phyloP scores from a whole-genome alignment of 768 basidiomycete species.

The Kwoniella mangroviensis region DNA sequence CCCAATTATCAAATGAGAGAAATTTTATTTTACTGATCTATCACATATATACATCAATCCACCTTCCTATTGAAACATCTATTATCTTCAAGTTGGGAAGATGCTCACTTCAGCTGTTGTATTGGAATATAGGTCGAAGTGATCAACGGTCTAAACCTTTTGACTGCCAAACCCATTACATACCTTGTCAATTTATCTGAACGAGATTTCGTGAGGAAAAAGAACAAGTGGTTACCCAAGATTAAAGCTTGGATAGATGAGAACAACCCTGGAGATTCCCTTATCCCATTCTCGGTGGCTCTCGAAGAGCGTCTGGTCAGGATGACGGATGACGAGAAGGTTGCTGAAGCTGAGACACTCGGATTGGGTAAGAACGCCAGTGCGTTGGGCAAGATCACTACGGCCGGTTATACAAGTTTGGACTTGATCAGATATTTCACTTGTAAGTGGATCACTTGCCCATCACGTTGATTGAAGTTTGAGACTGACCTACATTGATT shows the following conservation, averaged over 20 bases:
- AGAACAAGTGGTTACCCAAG: conserved; percentile 99
- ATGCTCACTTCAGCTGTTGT: conserved; percentile 14
- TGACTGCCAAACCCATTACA: conserved; percentile 95
- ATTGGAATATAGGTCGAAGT: conserved; percentile 48
- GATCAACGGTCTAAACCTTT: conserved; percentile 68
- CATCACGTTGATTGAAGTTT: neutral
- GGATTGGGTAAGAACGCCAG: conserved; percentile 66
- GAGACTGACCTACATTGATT: neutral
- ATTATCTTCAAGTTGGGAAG: neutral
- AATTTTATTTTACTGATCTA: conserved; percentile 54
- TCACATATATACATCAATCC: neutral
- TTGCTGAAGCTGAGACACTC: conserved; percentile 74
- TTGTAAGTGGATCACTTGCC: conserved; percentile 58
- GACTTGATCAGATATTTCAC: conserved; percentile 70
- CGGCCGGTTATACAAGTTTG: conserved; percentile 85
- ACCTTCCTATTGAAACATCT: neutral
- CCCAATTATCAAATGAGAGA: conserved; percentile 71
- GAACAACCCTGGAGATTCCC: conserved; percentile 90
- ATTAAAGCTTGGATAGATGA: conserved; percentile 98
- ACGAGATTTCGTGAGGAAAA: conserved; percentile 91
- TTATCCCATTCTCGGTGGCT: conserved; percentile 96
- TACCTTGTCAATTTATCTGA: conserved; percentile 98
- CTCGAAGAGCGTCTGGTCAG: conserved; percentile 85
- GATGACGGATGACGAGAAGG: conserved; percentile 68
- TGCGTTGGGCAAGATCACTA: conserved; percentile 89